phyloP scores from a whole-genome alignment of 352 stramenopile genomes.

The Pythium phragmiticola region DNA sequence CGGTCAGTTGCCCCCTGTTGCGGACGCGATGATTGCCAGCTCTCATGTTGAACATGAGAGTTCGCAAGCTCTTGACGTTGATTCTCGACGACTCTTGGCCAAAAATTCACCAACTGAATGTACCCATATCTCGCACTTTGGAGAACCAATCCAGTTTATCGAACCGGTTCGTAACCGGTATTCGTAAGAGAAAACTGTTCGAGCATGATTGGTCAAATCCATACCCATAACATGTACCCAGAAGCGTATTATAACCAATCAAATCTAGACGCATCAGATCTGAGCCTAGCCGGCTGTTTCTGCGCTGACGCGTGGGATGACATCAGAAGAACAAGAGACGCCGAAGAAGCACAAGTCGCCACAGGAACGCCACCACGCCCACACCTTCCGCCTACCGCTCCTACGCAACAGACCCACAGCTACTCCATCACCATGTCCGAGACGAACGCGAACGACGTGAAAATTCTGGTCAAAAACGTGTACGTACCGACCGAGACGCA shows the following conservation, averaged over 20 bases:
- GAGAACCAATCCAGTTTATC: not conserved
- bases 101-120: conserved; percentile 11
- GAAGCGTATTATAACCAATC: too few species aligned
- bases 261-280: not conserved
- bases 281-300: conserved; percentile 15
- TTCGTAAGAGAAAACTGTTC: not conserved
- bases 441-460: conserved; percentile 31
- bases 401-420: too few species aligned
- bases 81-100: conserved; percentile 13
- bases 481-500: conserved; percentile 60
- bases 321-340: conserved; percentile 14
- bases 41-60: too few species aligned
- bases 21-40: too few species aligned
- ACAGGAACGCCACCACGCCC: not conserved
- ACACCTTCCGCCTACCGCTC: not conserved
- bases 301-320: conserved; percentile 24
- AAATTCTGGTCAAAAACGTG: conserved; percentile 80
- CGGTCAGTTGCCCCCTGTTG: not conserved
- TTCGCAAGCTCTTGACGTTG: not conserved
- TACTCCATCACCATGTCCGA: not conserved
- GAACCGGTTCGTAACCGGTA: too few species aligned
- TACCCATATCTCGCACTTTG: not conserved
- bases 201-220: not conserved
- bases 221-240: too few species aligned
- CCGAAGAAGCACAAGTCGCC: not conserved